Base-by-base conservation (phyloP, 1,284 basidiomycete species). In the Pseudozyma sp. region DNA sequence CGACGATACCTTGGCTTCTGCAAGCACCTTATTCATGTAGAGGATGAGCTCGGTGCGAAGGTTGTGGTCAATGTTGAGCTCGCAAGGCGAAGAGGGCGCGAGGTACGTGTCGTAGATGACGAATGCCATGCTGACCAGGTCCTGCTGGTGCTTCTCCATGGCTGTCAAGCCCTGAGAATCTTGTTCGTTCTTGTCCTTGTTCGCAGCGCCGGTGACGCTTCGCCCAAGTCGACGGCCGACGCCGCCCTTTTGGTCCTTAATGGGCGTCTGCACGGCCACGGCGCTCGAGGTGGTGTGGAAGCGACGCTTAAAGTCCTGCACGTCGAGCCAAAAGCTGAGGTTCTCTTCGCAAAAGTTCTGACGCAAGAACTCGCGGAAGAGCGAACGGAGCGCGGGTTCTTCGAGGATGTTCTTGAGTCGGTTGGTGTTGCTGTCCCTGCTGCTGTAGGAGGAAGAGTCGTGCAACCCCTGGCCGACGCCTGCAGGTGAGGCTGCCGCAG, bases 291-390 rank as follows among this genome's bases (percentile, higher is more conserved):
- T 97, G 64, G 94, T 97, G 82, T 90, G 91, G 87, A 99, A 99
- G 80, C 94, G 91, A 77, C 92, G 89, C 87, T 94, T 95, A 87
- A 99, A 97, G 84, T 99, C 96, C 85, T 94, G 90, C 1, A 97
- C 96, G 81, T 98, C 97, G 57, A 98, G 85, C 92, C 94, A 99
- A 87, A 97, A 99, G 49, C 91, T 91, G 77, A 99, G 86, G 84
- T 99, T 99, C 88, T 99, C 96, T 84, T 99, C 96, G 87, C 94
- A 98, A 85, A 97, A 97, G 85, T 97, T 97, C 54, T 90, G 89
- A 45, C 94, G 89, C 58, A 99, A 86, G 87, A 96, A 97, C 73
- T 98, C 96, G 63, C 96, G 90, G 89, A 99, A 99, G 45, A 97
- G 87, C 4, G 90, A 89, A 13, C 96, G 90, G 34, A 97, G 87